Evolutionary conservation across 345 rosid genomes (phyloP), one percentile per base, ranked within the genome.

Genomic region (Pseudoturritis turrita): DNA sequence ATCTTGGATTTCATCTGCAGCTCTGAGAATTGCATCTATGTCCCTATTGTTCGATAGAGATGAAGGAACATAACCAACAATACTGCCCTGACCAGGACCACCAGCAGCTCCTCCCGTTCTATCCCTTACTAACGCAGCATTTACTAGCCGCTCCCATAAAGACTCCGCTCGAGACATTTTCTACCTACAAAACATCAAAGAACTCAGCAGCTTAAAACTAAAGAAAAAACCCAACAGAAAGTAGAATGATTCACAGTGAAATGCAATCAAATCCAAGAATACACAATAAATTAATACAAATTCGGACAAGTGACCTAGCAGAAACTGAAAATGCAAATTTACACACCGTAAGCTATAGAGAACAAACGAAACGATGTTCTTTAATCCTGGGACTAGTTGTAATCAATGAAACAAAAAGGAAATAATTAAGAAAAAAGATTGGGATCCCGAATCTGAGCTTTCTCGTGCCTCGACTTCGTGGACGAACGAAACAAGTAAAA

Each of bases 1-100:
- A 58, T 84, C 97, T 81, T 91, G 97, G 53, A 94, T 88, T 74
- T 89, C 99, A 82, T 95, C 99, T 0, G 99, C 97, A 71, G 89
- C 91, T 81, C 93, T 84, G n/a, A 95, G 70, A 69, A 95, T 95
- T 3, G 81, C 92, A 80, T 95, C 97, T 3, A 95, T 91, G 64
- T 88, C 97, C 78, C 96, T 75, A 33, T 88, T 91, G 65, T 91
- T 91, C 0, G 87, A 64, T 18, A 95, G 93, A 2, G 99, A 91
- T 5, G 99, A 91, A 5, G 99, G 99, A 45, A 95, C 93, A 39
- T 82, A 80, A 15, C 83, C 90, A 6, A 91, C 92, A 79, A 94
- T 84, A 54, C 92, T 96, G 40, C 84, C 80, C 75, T 68, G 83
- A 4, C 86, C 88, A 60, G 78, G 85, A 19, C 81, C 86, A 72